Evolutionary conservation across 495 filamentous ascomycete genomes (phyloP).

Genomic region (Aspergillus cavernicola): DNA sequence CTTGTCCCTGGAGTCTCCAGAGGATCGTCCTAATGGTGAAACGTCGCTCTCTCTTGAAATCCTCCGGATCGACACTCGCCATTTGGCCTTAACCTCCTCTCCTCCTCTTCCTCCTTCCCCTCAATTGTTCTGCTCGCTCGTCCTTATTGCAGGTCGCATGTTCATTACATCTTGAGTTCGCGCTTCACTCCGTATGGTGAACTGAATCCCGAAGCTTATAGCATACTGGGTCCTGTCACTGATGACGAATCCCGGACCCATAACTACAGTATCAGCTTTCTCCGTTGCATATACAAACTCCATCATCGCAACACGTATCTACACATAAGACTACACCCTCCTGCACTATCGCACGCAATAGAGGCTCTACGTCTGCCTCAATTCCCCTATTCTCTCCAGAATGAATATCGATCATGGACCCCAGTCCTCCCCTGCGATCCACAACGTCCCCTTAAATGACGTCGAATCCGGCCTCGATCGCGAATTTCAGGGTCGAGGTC

Average conservation of each 20-base stretch:
- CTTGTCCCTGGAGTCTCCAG: background rate
- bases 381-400: background rate
- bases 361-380: constrained; percentile 2
- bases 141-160: background rate
- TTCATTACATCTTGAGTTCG: background rate
- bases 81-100: constrained; percentile 10
- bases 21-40: constrained; percentile 8
- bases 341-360: background rate
- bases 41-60: background rate
- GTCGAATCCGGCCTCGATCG: constrained; percentile 25
- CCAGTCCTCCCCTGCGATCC: constrained; percentile 21
- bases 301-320: background rate
- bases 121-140: background rate
- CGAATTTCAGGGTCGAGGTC: constrained; percentile 1
- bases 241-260: constrained; percentile 11
- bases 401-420: constrained; percentile 17
- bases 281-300: constrained; percentile 1
- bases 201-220: background rate
- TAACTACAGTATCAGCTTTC: background rate
- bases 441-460: constrained; percentile 31
- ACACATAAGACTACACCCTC: background rate
- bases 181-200: background rate
- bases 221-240: background rate
- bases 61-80: constrained; percentile 14
- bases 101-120: background rate